Conservation (phyloP, 257 asterid species). For the Salvia splendens region DNA sequence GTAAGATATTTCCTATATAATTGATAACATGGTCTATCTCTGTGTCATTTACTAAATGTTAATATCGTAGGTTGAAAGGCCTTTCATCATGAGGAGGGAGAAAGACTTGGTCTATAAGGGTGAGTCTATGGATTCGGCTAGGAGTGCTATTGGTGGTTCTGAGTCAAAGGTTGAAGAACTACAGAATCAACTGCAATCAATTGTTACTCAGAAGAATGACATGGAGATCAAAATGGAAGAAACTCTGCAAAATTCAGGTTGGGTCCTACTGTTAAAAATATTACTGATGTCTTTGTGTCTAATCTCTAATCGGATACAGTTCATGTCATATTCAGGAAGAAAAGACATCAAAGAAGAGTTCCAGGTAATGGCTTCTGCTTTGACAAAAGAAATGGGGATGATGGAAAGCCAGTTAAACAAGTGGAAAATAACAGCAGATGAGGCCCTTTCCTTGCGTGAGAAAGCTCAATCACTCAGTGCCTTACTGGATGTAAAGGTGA, state of each 20-base stretch:
- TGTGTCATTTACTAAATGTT: constrained; percentile 40
- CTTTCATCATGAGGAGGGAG: constrained; percentile 73
- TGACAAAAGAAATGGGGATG: constrained; percentile 80
- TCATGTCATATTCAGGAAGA: constrained; percentile 55
- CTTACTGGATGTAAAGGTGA: constrained; percentile 66
- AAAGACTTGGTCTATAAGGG: constrained; percentile 63
- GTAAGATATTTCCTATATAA: constrained; percentile 46
- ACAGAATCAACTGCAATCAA: constrained; percentile 64
- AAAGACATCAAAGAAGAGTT: constrained; percentile 88
- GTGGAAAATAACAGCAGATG: constrained; percentile 85
- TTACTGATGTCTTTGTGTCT: constrained; percentile 25
- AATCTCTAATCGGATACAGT: constrained; percentile 29
- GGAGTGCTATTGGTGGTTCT: constrained; percentile 54
- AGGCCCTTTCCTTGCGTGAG: constrained; percentile 74
- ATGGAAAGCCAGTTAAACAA: constrained; percentile 80
- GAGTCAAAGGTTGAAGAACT: constrained; percentile 74
- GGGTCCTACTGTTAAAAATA: constrained; percentile 31
- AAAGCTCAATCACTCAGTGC: constrained; percentile 65
- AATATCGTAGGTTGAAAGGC: constrained; percentile 78
- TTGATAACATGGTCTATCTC: constrained; percentile 20
- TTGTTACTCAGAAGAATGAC: constrained; percentile 70
- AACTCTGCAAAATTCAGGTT: constrained; percentile 88
- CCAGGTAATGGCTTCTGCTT: constrained; percentile 87
- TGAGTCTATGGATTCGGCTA: constrained; percentile 72
- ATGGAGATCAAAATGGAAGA: constrained; percentile 88